Base-by-base conservation (phyloP, 75 land plant genomes). In the Pinus tabuliformis region DNA sequence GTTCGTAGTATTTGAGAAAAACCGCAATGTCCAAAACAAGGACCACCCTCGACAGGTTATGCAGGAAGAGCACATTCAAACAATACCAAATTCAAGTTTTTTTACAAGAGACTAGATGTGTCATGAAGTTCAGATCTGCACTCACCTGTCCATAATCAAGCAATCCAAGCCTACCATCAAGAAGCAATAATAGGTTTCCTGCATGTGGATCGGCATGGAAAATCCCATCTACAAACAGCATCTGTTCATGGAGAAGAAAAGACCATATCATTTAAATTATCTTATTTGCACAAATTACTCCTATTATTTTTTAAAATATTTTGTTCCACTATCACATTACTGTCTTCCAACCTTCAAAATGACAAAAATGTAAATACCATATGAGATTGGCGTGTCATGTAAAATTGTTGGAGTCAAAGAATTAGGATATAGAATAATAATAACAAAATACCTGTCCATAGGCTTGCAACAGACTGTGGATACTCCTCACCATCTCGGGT, bases 191-290 rank as follows among this genome's bases (percentile, higher is more conserved):
- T 11, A 84, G 81, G 63, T 84, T 84, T 15, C 86, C 86, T 45
- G 86, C 86, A 78, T 84, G 86, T 49, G 86, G 86, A 84, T 84
- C 86, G 16, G 86, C 86, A 78, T 84, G 86, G 56, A 84, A 84
- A 18, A 84, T 61, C 28, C 86, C 86, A 75, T 84, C 86, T 56
- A 81, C n/a, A 66, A 84, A 70, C 15, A 84, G 56, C 86, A 84
- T 84, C 86, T 84, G 66, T 17, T 39, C 36, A 49, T 6, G 57
- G 24, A 45, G 17, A 61, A 54, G n/a, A 75, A 56, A 58, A 13
- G 33, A 24, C 6, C 37, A 76, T 4, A 5, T 21, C 21, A 15
- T 8, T 62, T 62, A 45, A 45, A 45, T 45, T 8, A 45, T 45
- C 52, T 45, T 45, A 45, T 45, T 45, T 7, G 52, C 52, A 45